These are phyloP conservation scores for Myotisia sp. DNA, from an alignment of 2,329 filamentous ascomycete genomes.

Conservation along the genomic window DNA sequence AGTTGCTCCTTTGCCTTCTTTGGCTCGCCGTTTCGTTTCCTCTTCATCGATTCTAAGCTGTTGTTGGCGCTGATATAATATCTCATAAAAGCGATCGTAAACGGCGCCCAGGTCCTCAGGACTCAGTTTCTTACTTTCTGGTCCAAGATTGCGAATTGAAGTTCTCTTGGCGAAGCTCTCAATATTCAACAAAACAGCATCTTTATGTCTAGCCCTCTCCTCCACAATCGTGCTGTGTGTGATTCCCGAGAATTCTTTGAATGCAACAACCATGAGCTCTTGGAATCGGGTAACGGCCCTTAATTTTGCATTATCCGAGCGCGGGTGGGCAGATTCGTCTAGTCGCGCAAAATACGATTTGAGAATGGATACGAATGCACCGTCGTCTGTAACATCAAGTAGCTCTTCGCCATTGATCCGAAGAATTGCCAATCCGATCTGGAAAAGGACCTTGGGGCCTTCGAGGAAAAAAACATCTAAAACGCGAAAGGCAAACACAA, in stretches of 20 bases:
- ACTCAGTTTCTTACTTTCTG: conserved; percentile 83
- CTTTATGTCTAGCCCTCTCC: conserved; percentile 80
- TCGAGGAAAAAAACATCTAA: conserved; percentile 97
- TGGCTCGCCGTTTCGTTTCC: conserved; percentile 50
- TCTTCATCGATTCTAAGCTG: conserved; percentile 65
- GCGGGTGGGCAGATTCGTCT: conserved; percentile 90
- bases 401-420: conserved; percentile 94
- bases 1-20: conserved; percentile 28
- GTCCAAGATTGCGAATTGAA: conserved; percentile 85
- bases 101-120: conserved; percentile 74
- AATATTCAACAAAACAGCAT: conserved; percentile 85
- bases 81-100: conserved; percentile 86
- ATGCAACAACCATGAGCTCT: conserved; percentile 96
- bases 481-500: conserved; percentile 93
- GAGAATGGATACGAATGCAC: conserved; percentile 88
- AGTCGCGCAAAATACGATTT: conserved; percentile 89
- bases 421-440: conserved; percentile 90
- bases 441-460: conserved; percentile 92
- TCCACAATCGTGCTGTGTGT: conserved; percentile 88
- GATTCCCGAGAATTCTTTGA: conserved; percentile 93
- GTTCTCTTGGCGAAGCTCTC: conserved; percentile 96
- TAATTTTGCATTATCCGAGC: conserved; percentile 87
- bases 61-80: conserved; percentile 84
- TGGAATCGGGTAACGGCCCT: conserved; percentile 91
- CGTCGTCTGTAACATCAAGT: conserved; percentile 82